Percentiles rank a stretch among this genome's conserved stretches.
These are phyloP conservation scores for Vitellaria paradoxa DNA, from an alignment of 179 eudicot species.

Conservation along the genomic window DNA sequence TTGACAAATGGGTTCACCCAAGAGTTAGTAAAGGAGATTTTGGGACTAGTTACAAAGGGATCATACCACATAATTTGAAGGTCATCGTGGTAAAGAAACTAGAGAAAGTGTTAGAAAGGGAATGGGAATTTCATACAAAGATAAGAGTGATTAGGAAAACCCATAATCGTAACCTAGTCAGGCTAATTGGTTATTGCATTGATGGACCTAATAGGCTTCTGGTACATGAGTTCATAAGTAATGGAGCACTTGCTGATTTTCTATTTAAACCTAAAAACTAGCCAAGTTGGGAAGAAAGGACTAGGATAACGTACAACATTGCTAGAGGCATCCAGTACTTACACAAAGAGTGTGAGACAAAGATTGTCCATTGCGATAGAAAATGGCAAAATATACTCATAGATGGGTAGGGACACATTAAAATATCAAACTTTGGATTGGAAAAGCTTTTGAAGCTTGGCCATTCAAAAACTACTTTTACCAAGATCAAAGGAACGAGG, in stretches of 20 bases:
- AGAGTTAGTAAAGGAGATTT: neutral
- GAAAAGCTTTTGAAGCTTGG: slow-evolving; percentile 10
- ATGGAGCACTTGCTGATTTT: slow-evolving; percentile 5
- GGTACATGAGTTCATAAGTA: slow-evolving; percentile 2
- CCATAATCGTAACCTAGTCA: neutral
- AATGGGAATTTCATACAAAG: slow-evolving; percentile 3
- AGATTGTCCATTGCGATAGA: slow-evolving; percentile 12
- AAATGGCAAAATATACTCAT: slow-evolving; percentile 19
- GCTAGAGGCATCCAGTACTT: slow-evolving; percentile 8
- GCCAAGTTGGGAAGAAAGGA: neutral
- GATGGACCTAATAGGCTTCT: neutral
- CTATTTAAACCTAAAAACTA: neutral
- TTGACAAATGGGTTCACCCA: neutral
- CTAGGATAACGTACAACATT: neutral
- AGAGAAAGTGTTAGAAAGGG: neutral
- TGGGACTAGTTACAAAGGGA: neutral
- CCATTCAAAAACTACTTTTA: slow-evolving; percentile 9
- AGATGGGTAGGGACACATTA: slow-evolving; percentile 1
- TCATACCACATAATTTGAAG: neutral
- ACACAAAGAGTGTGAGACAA: slow-evolving; percentile 14
- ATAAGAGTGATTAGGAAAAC: neutral
- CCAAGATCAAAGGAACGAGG: slow-evolving; percentile 14
- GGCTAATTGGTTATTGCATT: neutral
- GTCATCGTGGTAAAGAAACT: slow-evolving; percentile 9
- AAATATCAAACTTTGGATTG: slow-evolving; percentile 14